phyloP scores from a whole-genome alignment of 164 flowering plant species.

The Vitis rotundifolia region DNA sequence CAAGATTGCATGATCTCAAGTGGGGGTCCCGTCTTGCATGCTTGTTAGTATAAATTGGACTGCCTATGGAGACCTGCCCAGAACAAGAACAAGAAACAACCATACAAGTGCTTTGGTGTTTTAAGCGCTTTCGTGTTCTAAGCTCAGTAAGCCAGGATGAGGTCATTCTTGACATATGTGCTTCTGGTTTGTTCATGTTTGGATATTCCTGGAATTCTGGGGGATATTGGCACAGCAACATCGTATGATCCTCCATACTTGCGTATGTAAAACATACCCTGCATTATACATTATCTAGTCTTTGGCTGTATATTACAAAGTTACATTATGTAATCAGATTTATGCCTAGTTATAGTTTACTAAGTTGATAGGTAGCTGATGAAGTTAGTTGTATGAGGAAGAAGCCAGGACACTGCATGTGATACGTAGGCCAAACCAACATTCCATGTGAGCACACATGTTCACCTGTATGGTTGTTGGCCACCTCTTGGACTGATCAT shows the following conservation, averaged over 20 bases:
- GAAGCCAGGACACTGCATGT: too few species aligned
- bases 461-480: too few species aligned
- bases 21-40: not conserved
- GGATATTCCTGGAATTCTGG: slow-evolving; percentile 1
- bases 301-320: too few species aligned
- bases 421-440: too few species aligned
- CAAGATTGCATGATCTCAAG: too few species aligned
- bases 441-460: too few species aligned
- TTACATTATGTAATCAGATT: too few species aligned
- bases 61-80: not conserved
- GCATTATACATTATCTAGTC: too few species aligned
- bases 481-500: too few species aligned
- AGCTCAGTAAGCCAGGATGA: slow-evolving; percentile 1
- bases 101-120: not conserved
- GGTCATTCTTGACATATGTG: not conserved
- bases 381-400: too few species aligned
- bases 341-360: too few species aligned
- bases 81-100: not conserved
- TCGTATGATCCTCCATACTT: slow-evolving; percentile 28
- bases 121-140: not conserved
- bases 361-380: too few species aligned
- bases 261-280: slow-evolving; percentile 11
- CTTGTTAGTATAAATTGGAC: slow-evolving; percentile 8
- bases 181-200: not conserved
- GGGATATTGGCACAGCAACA: slow-evolving; percentile 22